A percentile compares a stretch with the other conserved stretches of the same genome.
phyloP scores from a whole-genome alignment of 192 early-diverging fungal genomes.

The Coemansia guatemalensis region DNA sequence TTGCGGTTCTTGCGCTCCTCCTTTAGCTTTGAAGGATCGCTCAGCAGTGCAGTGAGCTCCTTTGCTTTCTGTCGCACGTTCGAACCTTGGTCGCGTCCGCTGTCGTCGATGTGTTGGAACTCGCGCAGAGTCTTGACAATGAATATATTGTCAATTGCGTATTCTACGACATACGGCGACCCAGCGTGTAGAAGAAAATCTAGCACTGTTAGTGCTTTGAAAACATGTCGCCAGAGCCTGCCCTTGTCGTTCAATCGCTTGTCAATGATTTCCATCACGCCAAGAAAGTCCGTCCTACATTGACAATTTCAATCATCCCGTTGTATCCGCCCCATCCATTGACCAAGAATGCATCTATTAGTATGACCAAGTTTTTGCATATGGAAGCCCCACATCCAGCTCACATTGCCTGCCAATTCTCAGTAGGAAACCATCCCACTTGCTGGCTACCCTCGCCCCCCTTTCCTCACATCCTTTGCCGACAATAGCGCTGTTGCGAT shows the following conservation, averaged over 20 bases:
- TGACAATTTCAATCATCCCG: neutral
- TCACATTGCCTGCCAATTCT: too few species aligned
- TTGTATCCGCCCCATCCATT: neutral
- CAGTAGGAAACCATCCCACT: too few species aligned
- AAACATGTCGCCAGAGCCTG: slow-evolving; percentile 98
- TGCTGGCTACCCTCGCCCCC: too few species aligned
- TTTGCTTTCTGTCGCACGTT: slow-evolving; percentile 95
- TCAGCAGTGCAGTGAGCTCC: slow-evolving; percentile 78
- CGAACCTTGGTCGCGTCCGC: slow-evolving; percentile 85
- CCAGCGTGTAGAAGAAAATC: slow-evolving; percentile 85
- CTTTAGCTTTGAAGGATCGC: slow-evolving; percentile 74
- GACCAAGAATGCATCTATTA: slow-evolving; percentile 1
- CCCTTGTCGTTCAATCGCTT: slow-evolving; percentile 97
- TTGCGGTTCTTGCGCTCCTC: slow-evolving; percentile 70
- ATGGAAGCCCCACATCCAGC: too few species aligned
- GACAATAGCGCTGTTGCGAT: too few species aligned
- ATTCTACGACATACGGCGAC: slow-evolving; percentile 81
- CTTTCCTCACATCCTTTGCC: too few species aligned
- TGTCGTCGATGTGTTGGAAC: slow-evolving; percentile 94
- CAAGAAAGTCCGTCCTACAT: slow-evolving; percentile 79
- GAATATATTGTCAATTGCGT: slow-evolving; percentile 86
- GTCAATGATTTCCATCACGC: slow-evolving; percentile 98
- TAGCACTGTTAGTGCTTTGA: slow-evolving; percentile 86
- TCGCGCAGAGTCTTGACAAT: slow-evolving; percentile 96
- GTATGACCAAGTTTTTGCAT: too few species aligned